Conservation (phyloP, 2,329 filamentous ascomycete genomes). For the Colletotrichum orchidophilum region DNA sequence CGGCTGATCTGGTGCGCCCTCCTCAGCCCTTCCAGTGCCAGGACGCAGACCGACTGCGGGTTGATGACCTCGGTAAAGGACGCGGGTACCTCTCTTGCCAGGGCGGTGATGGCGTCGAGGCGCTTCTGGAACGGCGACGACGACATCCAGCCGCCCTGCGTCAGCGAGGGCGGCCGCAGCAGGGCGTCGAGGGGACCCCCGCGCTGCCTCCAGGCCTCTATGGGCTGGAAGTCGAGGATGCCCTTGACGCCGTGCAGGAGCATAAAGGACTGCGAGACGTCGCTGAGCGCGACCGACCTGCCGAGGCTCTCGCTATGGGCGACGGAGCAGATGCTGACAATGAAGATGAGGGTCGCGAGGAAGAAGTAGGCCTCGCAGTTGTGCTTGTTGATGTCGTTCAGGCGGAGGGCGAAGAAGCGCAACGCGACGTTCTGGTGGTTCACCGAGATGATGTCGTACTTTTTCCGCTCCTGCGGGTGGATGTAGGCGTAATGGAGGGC, state of each 20-base stretch:
- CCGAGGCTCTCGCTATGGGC: constrained; percentile 16
- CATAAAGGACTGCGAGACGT: constrained; percentile 44
- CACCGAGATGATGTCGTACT: constrained; percentile 41
- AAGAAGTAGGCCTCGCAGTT: constrained; percentile 46
- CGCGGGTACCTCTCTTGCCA: constrained; percentile 27
- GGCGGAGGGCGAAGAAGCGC: constrained; percentile 39
- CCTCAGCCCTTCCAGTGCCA: constrained; percentile 33
- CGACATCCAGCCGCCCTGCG: not conserved
- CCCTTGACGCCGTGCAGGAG: constrained; percentile 43
- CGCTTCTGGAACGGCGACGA: constrained; percentile 16
- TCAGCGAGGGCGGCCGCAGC: not conserved
- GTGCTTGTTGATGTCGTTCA: constrained; percentile 40
- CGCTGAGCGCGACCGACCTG: constrained; percentile 38
- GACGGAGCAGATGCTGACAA: constrained; percentile 44
- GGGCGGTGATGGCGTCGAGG: constrained; percentile 27
- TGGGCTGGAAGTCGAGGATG: constrained; percentile 40
- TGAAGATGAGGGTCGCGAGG: constrained; percentile 43
- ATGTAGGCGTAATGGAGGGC: constrained; percentile 43
- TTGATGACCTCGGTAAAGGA: constrained; percentile 20
- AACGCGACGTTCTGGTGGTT: constrained; percentile 46
- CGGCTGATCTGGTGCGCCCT: constrained; percentile 9
- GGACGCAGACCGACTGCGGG: constrained; percentile 24
- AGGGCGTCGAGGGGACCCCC: constrained; percentile 33
- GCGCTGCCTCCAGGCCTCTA: constrained; percentile 36
- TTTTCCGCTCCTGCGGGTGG: constrained; percentile 36